These are phyloP conservation scores for Zizania palustris DNA, from an alignment of 202 grass and related monocot species.

Conservation along the genomic window DNA sequence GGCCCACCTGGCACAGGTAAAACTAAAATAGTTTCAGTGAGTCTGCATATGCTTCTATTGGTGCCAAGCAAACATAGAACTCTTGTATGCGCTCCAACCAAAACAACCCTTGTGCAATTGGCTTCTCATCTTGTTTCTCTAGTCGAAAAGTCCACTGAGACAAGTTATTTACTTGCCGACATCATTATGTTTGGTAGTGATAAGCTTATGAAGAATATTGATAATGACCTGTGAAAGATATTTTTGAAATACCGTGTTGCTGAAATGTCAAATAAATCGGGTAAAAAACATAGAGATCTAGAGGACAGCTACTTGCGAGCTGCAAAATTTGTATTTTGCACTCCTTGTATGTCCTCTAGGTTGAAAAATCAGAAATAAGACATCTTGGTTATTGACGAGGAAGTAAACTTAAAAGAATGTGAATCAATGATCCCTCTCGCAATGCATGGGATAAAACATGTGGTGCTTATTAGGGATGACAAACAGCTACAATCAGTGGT, in stretches of 20 bases:
- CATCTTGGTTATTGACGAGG: slow-evolving; percentile 18
- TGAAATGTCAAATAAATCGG: too few relatives aligned
- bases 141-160: not conserved
- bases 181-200: too few relatives aligned
- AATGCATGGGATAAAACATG: slow-evolving; percentile 29
- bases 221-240: too few relatives aligned
- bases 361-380: not conserved
- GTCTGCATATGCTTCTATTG: not conserved
- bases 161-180: not conserved
- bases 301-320: not conserved
- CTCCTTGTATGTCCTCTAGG: not conserved
- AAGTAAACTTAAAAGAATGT: too few relatives aligned
- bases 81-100: slow-evolving; percentile 26
- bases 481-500: too few relatives aligned
- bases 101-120: not conserved
- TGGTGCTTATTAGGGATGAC: too few relatives aligned
- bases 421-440: slow-evolving; percentile 30
- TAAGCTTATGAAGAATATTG: slow-evolving; percentile 5
- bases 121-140: slow-evolving; percentile 13
- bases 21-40: slow-evolving; percentile 9
- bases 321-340: slow-evolving; percentile 5
- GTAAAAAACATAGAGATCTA: not conserved
- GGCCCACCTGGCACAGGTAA: not conserved
- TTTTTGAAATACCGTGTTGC: too few relatives aligned
- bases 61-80: not conserved